A percentile compares a stretch with the other conserved stretches of the same genome.
Evolutionary conservation across 352 stramenopile genomes (phyloP).

Genomic region (Globisporangium emineosum): DNA sequence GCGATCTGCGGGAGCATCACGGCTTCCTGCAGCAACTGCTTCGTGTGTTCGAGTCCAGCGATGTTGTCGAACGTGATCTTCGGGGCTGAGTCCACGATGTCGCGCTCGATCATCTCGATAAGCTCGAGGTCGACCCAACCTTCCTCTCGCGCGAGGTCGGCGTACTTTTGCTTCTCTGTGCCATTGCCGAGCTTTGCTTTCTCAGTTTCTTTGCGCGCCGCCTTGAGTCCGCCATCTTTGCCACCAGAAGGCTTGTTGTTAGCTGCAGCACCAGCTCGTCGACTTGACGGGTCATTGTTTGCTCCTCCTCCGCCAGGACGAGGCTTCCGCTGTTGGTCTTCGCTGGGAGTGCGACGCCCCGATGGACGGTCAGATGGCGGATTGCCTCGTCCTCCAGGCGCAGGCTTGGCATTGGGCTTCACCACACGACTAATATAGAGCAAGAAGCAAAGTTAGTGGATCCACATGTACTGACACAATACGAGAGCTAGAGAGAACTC

Average conservation of each 20-base stretch:
- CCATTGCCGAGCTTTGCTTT: conserved; percentile 23
- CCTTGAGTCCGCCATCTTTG: conserved; percentile 42
- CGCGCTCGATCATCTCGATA: conserved; percentile 84
- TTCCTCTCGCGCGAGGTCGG: conserved; percentile 68
- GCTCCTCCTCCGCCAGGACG: conserved; percentile 30
- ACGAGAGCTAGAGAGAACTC: not conserved
- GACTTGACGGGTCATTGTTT: conserved; percentile 19
- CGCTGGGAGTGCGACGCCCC: conserved; percentile 49
- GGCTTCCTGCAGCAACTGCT: conserved; percentile 78
- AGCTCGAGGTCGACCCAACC: conserved; percentile 76
- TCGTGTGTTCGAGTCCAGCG: conserved; percentile 76
- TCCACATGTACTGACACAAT: too few species aligned
- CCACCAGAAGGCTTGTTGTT: conserved; percentile 28
- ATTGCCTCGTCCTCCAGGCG: conserved; percentile 16
- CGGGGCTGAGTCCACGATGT: conserved; percentile 75
- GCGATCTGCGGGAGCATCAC: conserved; percentile 85
- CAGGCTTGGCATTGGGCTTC: conserved; percentile 27
- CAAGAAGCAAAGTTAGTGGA: not conserved
- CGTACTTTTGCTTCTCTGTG: conserved; percentile 65
- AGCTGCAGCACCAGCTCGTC: conserved; percentile 19
- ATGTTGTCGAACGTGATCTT: conserved; percentile 78
- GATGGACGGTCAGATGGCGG: conserved; percentile 30
- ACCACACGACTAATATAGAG: conserved; percentile 27
- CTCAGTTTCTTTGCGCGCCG: conserved; percentile 40
- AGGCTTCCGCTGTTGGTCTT: conserved; percentile 45